Evolutionary conservation across 257 asterid genomes (phyloP), one percentile per base, ranked within the genome.

Genomic region (Penstemon davidsonii): DNA sequence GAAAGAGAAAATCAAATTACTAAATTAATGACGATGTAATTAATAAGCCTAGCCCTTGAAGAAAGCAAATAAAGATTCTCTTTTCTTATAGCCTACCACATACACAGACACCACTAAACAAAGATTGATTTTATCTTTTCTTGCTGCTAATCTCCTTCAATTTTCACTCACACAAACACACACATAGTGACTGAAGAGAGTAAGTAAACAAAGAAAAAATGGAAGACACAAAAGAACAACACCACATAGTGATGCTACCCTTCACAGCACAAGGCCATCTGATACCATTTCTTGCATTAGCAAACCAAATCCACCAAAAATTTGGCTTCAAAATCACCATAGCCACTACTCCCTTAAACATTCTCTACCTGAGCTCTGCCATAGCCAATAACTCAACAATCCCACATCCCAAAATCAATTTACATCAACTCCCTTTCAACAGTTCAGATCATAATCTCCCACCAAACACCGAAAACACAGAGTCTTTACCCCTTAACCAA

Each of bases 401-500:
- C 12, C 69, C 19, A 44, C 44, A 63, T 0, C 11, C 80, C 41
- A 63, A 67, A 8, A 83, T 92, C 61, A 77, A 75, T 12, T 19
- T 90, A 13, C 74, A 49, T 25, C 60, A 80, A 13, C 96, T 93
- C 42, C 90, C 92, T 4, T 87, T 82, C 76, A 69, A 81, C 70
- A 64, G 86, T 53, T 3, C 15, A 42, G 79, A 80, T 6, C 89
- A 88, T 56, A 88, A 85, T 54, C 84, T 93, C 71, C 96, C 96
- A 1, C 92, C 95, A 0, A 73, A 84, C 60, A 74, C 84, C 3
- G 97, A 93, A 79, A 93, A 90, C 82, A 82, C 96, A 0, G 99
- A 90, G 55, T 66, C 86, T 18, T 25, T 93, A 9, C 76, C 96
- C 9, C 81, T 90, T 19, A 4, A 60, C 69, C 80, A 71, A 41